These are phyloP conservation scores for Ceratocystis cubensis DNA, from an alignment of 2,329 filamentous ascomycete genomes.

Conservation along the genomic window DNA sequence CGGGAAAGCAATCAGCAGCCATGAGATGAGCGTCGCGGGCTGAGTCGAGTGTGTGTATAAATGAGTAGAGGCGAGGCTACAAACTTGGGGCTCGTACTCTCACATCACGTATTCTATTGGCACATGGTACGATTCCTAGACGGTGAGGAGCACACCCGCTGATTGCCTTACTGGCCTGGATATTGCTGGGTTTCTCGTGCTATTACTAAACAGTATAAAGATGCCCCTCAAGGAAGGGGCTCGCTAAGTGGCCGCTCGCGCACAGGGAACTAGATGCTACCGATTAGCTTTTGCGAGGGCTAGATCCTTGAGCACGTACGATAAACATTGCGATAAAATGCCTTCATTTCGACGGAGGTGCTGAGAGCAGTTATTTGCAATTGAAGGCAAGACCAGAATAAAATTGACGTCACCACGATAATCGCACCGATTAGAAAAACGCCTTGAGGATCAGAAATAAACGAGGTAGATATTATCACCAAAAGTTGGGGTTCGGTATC, in stretches of 20 bases:
- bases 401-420: conserved; percentile 2
- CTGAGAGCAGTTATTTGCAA: neutral
- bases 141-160: neutral
- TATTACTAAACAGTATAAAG: neutral
- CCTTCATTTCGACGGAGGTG: neutral
- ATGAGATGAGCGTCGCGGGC: neutral
- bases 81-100: neutral
- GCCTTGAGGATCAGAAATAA: neutral
- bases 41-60: neutral
- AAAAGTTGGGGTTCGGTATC: neutral
- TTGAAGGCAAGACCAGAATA: neutral
- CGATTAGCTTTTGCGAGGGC: neutral
- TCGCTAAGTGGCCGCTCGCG: neutral
- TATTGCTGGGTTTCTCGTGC: neutral
- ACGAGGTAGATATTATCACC: neutral
- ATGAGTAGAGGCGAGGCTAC: neutral
- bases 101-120: conserved; percentile 2
- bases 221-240: neutral
- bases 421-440: neutral
- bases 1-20: neutral
- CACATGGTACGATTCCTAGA: conserved; percentile 2
- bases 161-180: neutral
- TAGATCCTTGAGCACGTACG: neutral
- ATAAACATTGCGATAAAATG: neutral
- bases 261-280: neutral